Percentiles rank a stretch among this genome's conserved stretches.
phyloP scores from a whole-genome alignment of 441 rosid genomes.

The Raphanus hybrid region DNA sequence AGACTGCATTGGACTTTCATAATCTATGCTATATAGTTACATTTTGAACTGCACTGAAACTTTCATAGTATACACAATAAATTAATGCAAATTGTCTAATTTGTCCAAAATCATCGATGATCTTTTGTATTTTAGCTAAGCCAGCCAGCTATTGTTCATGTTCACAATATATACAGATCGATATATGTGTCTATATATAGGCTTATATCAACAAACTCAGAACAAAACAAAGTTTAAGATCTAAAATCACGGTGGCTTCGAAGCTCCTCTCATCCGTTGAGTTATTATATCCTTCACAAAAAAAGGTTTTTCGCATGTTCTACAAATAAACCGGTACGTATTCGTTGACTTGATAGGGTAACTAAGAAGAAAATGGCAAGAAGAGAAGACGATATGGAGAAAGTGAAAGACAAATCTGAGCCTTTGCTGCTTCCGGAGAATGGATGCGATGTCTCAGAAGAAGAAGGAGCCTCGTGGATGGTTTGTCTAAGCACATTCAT shows the following conservation, averaged over 20 bases:
- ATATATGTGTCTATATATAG: constrained; percentile 19
- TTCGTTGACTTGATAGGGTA: constrained; percentile 15
- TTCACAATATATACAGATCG: constrained; percentile 9
- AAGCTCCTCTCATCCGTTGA: constrained; percentile 23
- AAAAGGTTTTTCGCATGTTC: neutral
- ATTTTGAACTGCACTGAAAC: neutral
- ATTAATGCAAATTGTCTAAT: constrained; percentile 22
- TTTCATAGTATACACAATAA: constrained; percentile 8
- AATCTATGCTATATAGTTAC: neutral
- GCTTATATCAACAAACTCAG: constrained; percentile 1
- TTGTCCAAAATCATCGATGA: constrained; percentile 13
- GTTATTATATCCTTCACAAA: constrained; percentile 14
- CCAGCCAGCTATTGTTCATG: constrained; percentile 21
- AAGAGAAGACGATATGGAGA: constrained; percentile 23
- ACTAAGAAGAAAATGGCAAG: constrained; percentile 34
- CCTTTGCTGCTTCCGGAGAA: constrained; percentile 48
- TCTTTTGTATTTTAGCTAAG: constrained; percentile 29
- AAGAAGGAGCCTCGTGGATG: constrained; percentile 48
- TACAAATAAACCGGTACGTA: constrained; percentile 5
- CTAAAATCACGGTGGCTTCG: constrained; percentile 20
- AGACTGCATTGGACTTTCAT: neutral
- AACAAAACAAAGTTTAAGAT: constrained; percentile 11
- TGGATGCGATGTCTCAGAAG: constrained; percentile 32
- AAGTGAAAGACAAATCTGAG: constrained; percentile 29
- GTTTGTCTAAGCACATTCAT: constrained; percentile 60